phyloP scores from a whole-genome alignment of 495 filamentous ascomycete genomes.

The Astrothelium subdiscretum region DNA sequence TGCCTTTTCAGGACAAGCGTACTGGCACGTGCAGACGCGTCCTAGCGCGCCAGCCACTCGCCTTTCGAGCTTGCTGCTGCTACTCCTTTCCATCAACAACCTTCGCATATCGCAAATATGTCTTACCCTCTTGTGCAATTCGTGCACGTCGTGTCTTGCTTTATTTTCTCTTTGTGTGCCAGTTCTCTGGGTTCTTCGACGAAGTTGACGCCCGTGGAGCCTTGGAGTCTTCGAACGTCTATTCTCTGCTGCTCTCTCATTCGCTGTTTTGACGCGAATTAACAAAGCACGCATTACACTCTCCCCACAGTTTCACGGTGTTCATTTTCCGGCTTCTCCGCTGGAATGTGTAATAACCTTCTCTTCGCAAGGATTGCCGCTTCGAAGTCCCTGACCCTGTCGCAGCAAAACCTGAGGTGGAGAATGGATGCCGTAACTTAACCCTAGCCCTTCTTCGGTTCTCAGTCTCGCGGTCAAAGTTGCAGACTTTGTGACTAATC shows the following conservation, averaged over 20 bases:
- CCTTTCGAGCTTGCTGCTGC: neutral
- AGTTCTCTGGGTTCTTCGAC: neutral
- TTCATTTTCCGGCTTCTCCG: conserved; percentile 41
- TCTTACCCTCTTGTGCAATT: neutral
- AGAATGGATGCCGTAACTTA: conserved; percentile 63
- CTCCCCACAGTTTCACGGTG: conserved; percentile 56
- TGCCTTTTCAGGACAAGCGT: too few relatives aligned
- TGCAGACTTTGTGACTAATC: conserved; percentile 35
- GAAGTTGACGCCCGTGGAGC: conserved; percentile 17
- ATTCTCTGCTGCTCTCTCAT: conserved; percentile 19
- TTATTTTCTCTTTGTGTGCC: neutral
- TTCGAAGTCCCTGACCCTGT: neutral
- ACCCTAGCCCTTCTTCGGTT: conserved; percentile 59
- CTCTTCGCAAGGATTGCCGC: conserved; percentile 26
- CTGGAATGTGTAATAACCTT: conserved; percentile 46
- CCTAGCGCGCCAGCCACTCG: neutral
- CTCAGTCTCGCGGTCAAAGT: conserved; percentile 41
- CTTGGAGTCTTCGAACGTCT: conserved; percentile 4
- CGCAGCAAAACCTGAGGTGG: conserved; percentile 20
- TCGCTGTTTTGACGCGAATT: conserved; percentile 25
- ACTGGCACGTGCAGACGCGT: neutral
- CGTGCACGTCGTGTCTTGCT: neutral
- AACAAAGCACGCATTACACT: conserved; percentile 45
- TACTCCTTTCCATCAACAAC: neutral
- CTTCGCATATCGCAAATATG: conserved; percentile 1